These are phyloP conservation scores for Aspergillus spinulosporus DNA, from an alignment of 2,329 filamentous ascomycete species.

Conservation along the genomic window DNA sequence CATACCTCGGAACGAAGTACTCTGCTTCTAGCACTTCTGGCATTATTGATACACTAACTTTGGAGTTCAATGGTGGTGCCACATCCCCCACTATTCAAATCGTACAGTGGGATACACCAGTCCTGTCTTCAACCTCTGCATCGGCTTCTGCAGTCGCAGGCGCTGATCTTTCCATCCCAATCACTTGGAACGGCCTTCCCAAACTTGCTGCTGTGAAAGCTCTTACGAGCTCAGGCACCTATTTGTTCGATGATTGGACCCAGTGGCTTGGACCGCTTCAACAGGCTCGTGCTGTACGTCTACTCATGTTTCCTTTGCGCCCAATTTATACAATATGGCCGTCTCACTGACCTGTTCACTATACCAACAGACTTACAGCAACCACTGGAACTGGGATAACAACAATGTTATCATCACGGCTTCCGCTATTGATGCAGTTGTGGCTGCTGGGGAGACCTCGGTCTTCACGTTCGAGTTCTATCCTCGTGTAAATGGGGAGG, in stretches of 20 bases:
- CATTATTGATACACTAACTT: slow-evolving; percentile 52
- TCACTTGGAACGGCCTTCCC: slow-evolving; percentile 54
- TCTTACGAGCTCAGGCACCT: slow-evolving; percentile 49
- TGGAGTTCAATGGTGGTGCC: slow-evolving; percentile 54
- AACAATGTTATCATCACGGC: slow-evolving; percentile 50
- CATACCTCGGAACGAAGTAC: slow-evolving; percentile 51
- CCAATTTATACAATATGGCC: neutral
- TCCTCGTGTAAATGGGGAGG: slow-evolving; percentile 46
- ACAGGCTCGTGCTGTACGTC: slow-evolving; percentile 42
- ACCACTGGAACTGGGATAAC: slow-evolving; percentile 55
- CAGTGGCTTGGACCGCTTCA: slow-evolving; percentile 55
- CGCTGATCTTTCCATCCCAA: slow-evolving; percentile 50
- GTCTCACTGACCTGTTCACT: neutral
- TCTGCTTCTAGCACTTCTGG: slow-evolving; percentile 46
- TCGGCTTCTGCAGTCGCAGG: slow-evolving; percentile 36
- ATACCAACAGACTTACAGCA: slow-evolving; percentile 45
- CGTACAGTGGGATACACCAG: slow-evolving; percentile 55
- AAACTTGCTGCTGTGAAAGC: slow-evolving; percentile 55
- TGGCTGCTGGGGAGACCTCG: slow-evolving; percentile 46
- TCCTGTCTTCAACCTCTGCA: slow-evolving; percentile 29
- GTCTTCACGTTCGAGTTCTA: slow-evolving; percentile 59
- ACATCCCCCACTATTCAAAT: slow-evolving; percentile 49
- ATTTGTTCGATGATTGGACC: slow-evolving; percentile 60
- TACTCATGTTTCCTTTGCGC: neutral
- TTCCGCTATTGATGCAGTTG: slow-evolving; percentile 49